Conservation (phyloP, 1,284 basidiomycete species). For the Papiliotrema flavescens region DNA sequence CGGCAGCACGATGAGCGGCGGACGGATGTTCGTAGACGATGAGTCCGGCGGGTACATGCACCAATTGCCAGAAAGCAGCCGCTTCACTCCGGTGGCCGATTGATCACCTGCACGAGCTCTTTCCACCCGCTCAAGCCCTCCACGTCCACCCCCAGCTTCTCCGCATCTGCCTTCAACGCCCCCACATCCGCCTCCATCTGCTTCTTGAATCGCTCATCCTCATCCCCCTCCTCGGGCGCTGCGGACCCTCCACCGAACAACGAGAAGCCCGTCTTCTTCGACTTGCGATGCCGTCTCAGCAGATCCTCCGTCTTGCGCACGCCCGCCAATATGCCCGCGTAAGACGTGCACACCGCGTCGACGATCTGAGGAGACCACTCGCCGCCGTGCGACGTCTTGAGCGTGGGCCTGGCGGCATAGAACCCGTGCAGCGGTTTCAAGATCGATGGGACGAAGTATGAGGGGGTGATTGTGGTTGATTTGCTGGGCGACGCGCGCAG, state of each 20-base stretch:
- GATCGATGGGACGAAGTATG: conserved; percentile 76
- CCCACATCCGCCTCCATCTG: conserved; percentile 87
- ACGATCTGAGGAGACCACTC: conserved; percentile 65
- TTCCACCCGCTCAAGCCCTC: conserved; percentile 51
- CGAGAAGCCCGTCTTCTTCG: conserved; percentile 67
- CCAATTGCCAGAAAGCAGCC: too few relatives aligned
- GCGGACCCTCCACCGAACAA: conserved; percentile 56
- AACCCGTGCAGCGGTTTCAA: conserved; percentile 77
- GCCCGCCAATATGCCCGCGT: conserved; percentile 60
- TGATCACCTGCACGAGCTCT: conserved; percentile 41
- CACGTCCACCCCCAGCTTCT: conserved; percentile 63
- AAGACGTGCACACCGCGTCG: conserved; percentile 63
- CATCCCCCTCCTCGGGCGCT: conserved; percentile 58
- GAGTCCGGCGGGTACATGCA: too few relatives aligned
- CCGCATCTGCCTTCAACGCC: conserved; percentile 71
- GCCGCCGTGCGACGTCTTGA: conserved; percentile 57
- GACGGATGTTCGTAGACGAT: too few relatives aligned
- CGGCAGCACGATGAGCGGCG: too few relatives aligned
- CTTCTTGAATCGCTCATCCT: conserved; percentile 59
- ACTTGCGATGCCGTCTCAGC: conserved; percentile 75
- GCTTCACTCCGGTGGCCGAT: conserved; percentile 30
- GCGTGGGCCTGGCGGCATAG: conserved; percentile 59
- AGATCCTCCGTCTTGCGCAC: conserved; percentile 91
- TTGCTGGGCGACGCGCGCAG: conserved; percentile 56
- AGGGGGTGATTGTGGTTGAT: conserved; percentile 60